Evolutionary conservation across 805 yeast species (phyloP).

Genomic region (Allodekkera sacchari): DNA sequence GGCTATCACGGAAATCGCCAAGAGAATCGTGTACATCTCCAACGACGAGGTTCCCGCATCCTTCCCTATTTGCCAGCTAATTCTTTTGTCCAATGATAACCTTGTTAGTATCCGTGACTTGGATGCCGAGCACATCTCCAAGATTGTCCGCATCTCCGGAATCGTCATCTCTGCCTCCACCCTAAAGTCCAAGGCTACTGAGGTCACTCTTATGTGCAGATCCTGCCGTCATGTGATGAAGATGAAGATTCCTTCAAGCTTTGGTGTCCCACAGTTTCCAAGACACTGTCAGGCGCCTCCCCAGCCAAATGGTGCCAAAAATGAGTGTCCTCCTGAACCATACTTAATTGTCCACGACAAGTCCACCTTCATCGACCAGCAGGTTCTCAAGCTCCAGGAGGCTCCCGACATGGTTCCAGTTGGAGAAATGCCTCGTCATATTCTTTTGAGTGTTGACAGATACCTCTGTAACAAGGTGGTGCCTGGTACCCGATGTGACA

Average conservation of each 20-base stretch:
- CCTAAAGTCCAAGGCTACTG: conserved; percentile 78
- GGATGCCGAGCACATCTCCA: conserved; percentile 81
- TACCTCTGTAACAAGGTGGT: conserved; percentile 82
- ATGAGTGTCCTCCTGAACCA: conserved; percentile 84
- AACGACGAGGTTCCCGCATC: conserved; percentile 40
- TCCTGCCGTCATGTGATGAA: conserved; percentile 75
- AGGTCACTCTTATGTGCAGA: conserved; percentile 77
- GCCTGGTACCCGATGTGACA: conserved; percentile 91
- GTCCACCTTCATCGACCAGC: conserved; percentile 92
- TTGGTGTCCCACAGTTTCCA: conserved; percentile 65
- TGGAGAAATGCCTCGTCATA: conserved; percentile 97
- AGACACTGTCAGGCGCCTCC: conserved; percentile 53
- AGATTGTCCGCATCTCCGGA: conserved; percentile 86
- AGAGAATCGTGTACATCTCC: conserved; percentile 50
- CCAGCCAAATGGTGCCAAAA: conserved; percentile 40
- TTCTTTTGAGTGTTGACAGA: conserved; percentile 79
- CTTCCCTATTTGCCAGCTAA: conserved; percentile 80
- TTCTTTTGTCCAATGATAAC: conserved; percentile 64
- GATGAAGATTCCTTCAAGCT: conserved; percentile 53
- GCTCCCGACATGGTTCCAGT: conserved; percentile 98
- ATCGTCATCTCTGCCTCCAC: conserved; percentile 89
- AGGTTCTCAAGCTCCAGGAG: conserved; percentile 86
- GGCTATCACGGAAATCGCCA: conserved; percentile 81
- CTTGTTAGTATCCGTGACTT: conserved; percentile 70
- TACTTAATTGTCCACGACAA: conserved; percentile 90